These are phyloP conservation scores for Cystobasidium sp. DNA, from an alignment of 1,284 basidiomycete genomes.

Conservation along the genomic window DNA sequence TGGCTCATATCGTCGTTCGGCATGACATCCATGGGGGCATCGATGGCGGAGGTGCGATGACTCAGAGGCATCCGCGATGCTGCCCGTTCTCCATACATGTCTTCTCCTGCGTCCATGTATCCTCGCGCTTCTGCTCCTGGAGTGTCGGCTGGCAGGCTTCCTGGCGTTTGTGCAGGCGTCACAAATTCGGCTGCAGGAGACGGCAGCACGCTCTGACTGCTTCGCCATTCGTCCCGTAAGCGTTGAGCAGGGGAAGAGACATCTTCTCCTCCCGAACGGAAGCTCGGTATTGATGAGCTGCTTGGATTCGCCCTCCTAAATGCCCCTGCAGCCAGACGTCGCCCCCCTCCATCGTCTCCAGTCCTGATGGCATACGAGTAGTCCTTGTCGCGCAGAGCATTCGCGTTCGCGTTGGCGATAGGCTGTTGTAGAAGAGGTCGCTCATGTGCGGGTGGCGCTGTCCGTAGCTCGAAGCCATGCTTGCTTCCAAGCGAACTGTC, in stretches of 20 bases:
- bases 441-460: slow-evolving; percentile 22
- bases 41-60: slow-evolving; percentile 43
- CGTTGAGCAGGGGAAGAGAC: slow-evolving; percentile 27
- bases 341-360: slow-evolving; percentile 31
- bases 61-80: slow-evolving; percentile 4
- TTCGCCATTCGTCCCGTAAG: slow-evolving; percentile 36
- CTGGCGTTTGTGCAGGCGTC: slow-evolving; percentile 24
- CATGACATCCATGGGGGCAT: slow-evolving; percentile 41
- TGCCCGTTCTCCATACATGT: slow-evolving; percentile 28
- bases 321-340: slow-evolving; percentile 31
- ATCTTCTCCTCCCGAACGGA: slow-evolving; percentile 11
- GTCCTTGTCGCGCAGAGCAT: slow-evolving; percentile 19
- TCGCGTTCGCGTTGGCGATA: neutral
- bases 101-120: slow-evolving; percentile 9
- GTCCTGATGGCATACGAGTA: slow-evolving; percentile 39
- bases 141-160: neutral
- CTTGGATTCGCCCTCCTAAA: slow-evolving; percentile 29
- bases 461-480: slow-evolving; percentile 30
- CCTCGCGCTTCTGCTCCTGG: neutral
- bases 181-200: neutral
- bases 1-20: slow-evolving; percentile 32
- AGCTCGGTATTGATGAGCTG: slow-evolving; percentile 17
- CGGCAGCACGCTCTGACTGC: slow-evolving; percentile 2
- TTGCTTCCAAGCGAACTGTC: slow-evolving; percentile 36
- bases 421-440: slow-evolving; percentile 35